phyloP scores from a whole-genome alignment of 768 basidiomycete genomes.

The Austroboletus festivus region DNA sequence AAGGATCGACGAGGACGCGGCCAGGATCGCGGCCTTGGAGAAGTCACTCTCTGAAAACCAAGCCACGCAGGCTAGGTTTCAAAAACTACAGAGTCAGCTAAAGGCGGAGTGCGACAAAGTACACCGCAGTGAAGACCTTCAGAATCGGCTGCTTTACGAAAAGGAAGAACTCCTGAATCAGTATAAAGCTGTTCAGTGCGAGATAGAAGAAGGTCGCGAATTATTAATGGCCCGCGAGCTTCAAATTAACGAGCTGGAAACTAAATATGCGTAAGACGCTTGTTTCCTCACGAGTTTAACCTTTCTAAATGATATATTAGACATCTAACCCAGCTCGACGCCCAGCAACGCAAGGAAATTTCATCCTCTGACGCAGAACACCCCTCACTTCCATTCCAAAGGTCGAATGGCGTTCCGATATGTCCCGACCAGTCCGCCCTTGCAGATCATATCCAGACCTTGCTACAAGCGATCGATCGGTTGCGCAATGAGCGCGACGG shows the following conservation, averaged over 20 bases:
- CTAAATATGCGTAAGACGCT: slow-evolving; percentile 26
- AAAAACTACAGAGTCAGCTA: slow-evolving; percentile 41
- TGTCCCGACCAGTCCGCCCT: slow-evolving; percentile 23
- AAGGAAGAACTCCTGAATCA: slow-evolving; percentile 49
- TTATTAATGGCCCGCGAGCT: slow-evolving; percentile 20
- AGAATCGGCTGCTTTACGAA: slow-evolving; percentile 48
- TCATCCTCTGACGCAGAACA: background rate
- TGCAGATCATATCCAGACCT: slow-evolving; percentile 47
- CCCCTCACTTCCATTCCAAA: background rate
- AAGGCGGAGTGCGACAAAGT: slow-evolving; percentile 41
- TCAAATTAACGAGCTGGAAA: slow-evolving; percentile 25
- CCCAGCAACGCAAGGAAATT: background rate
- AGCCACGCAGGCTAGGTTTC: slow-evolving; percentile 34
- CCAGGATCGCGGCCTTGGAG: slow-evolving; percentile 59
- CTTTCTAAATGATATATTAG: slow-evolving; percentile 12
- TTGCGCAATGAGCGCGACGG: slow-evolving; percentile 64
- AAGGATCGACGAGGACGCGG: slow-evolving; percentile 72
- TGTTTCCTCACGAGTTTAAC: background rate
- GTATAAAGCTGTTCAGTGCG: slow-evolving; percentile 36
- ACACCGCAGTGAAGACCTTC: slow-evolving; percentile 40
- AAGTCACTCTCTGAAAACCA: slow-evolving; percentile 42
- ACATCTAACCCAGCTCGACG: slow-evolving; percentile 17
- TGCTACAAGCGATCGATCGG: slow-evolving; percentile 63
- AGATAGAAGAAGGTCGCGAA: slow-evolving; percentile 27
- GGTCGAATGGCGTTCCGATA: background rate